A percentile compares a stretch with the other conserved stretches of the same genome.
Conservation (phyloP, 192 early-diverging fungal genomes). For the Piromyces finnis region DNA sequence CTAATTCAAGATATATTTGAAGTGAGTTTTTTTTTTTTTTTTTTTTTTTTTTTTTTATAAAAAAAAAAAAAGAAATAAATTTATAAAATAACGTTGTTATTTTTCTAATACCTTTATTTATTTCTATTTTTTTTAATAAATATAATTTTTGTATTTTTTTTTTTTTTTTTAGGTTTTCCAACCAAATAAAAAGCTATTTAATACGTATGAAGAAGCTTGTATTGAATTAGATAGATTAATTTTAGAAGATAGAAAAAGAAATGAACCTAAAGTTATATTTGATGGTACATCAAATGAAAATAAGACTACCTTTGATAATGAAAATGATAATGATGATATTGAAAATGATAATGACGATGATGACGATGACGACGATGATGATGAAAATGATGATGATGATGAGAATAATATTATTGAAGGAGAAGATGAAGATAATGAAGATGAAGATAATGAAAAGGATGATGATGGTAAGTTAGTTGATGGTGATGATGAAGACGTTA, state of each 20-base stretch:
- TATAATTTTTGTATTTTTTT: not conserved
- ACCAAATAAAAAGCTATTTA: conserved; percentile 34
- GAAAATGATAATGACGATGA: conserved; percentile 14
- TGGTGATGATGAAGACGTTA: conserved; percentile 54
- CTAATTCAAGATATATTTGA: not conserved
- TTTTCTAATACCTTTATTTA: no score
- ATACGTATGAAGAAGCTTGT: conserved; percentile 66
- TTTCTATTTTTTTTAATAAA: not conserved
- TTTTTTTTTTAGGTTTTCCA: conserved; percentile 18
- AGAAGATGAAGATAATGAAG: not conserved
- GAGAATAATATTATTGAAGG: conserved; percentile 14
- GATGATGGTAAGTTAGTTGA: conserved; percentile 5
- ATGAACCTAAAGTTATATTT: conserved; percentile 1
- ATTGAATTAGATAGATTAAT: conserved; percentile 38
- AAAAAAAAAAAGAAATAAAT: no score
- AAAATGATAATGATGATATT: conserved; percentile 9
- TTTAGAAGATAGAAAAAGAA: conserved; percentile 6
- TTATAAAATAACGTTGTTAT: no score
- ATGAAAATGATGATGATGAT: conserved; percentile 16
- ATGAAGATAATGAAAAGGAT: not conserved
- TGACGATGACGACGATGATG: conserved; percentile 2
- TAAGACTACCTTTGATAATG: not conserved
- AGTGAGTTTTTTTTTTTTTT: not conserved
- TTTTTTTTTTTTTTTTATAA: no score
- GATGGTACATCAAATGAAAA: not conserved